These are phyloP conservation scores for Discostella stelligeroides DNA, from an alignment of 108 stramenopile species.

Conservation along the genomic window DNA sequence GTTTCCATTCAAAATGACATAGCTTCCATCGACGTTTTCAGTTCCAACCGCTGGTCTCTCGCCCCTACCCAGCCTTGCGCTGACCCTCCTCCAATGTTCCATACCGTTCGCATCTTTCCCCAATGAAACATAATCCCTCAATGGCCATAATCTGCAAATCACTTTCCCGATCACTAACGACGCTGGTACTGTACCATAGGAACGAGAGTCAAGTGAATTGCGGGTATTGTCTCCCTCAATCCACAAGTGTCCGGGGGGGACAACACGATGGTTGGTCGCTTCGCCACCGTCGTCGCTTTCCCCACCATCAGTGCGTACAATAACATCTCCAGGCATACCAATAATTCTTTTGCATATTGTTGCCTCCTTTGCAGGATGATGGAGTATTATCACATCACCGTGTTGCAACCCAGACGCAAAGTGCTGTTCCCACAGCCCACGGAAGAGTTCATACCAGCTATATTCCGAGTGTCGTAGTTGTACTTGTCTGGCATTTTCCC, in stretches of 20 bases:
- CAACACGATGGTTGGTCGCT: constrained; percentile 45
- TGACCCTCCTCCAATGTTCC: constrained; percentile 35
- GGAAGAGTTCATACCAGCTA: constrained; percentile 18
- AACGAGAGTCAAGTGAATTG: constrained; percentile 88
- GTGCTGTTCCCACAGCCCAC: constrained; percentile 50
- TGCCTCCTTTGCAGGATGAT: constrained; percentile 79
- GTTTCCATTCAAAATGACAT: constrained; percentile 6
- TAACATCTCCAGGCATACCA: constrained; percentile 88
- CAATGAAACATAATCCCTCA: constrained; percentile 49
- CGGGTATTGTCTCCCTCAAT: constrained; percentile 92
- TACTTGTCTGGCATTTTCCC: background rate
- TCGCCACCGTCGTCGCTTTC: constrained; percentile 4
- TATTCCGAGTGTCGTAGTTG: constrained; percentile 1
- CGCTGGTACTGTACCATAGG: constrained; percentile 91
- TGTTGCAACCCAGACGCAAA: constrained; percentile 64
- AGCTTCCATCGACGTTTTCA: constrained; percentile 18
- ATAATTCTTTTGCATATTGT: constrained; percentile 94
- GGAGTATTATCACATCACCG: constrained; percentile 91
- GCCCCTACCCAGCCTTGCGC: constrained; percentile 40
- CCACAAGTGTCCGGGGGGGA: constrained; percentile 94
- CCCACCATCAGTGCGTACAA: constrained; percentile 59
- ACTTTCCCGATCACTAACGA: constrained; percentile 87
- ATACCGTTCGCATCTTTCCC: constrained; percentile 45
- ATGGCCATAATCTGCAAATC: constrained; percentile 84
- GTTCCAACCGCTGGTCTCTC: constrained; percentile 18